These are phyloP conservation scores for Pichia phayaonensis DNA, from an alignment of 805 yeast genomes.

Conservation along the genomic window DNA sequence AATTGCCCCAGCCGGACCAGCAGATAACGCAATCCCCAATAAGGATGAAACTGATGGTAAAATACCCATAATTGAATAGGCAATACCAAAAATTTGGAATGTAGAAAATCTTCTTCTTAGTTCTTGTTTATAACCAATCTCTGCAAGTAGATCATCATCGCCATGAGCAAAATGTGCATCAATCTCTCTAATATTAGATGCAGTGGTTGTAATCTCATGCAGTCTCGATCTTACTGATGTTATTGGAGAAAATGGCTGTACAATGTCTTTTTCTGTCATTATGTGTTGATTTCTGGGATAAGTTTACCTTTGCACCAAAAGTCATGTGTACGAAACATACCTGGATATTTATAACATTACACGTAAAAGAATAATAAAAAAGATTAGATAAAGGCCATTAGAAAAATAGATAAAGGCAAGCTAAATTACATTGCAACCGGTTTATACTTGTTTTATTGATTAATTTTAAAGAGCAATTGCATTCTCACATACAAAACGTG, in stretches of 20 bases:
- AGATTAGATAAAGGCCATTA: too few relatives aligned
- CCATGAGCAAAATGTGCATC: conserved; percentile 20
- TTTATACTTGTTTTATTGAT: too few relatives aligned
- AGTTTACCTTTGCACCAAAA: too few relatives aligned
- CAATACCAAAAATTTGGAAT: conserved; percentile 49
- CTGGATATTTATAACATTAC: too few relatives aligned
- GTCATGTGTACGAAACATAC: too few relatives aligned
- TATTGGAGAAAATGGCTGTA: neutral
- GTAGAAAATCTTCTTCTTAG: conserved; percentile 51
- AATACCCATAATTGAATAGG: conserved; percentile 54
- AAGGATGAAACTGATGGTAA: conserved; percentile 56
- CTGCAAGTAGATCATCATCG: conserved; percentile 32
- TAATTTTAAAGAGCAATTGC: too few relatives aligned
- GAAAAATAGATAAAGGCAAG: too few relatives aligned
- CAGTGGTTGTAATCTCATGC: conserved; percentile 1
- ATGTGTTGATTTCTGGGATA: too few relatives aligned
- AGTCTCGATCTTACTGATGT: neutral
- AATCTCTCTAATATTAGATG: conserved; percentile 19
- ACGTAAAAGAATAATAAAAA: too few relatives aligned
- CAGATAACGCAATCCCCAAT: conserved; percentile 43
- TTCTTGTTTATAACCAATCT: conserved; percentile 58
- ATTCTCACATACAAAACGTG: too few relatives aligned
- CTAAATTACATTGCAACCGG: too few relatives aligned
- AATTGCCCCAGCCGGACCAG: conserved; percentile 55
- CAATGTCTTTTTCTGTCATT: neutral